These are phyloP conservation scores for Fusarium ambrosium DNA, from an alignment of 2,329 filamentous ascomycete genomes.

Conservation along the genomic window DNA sequence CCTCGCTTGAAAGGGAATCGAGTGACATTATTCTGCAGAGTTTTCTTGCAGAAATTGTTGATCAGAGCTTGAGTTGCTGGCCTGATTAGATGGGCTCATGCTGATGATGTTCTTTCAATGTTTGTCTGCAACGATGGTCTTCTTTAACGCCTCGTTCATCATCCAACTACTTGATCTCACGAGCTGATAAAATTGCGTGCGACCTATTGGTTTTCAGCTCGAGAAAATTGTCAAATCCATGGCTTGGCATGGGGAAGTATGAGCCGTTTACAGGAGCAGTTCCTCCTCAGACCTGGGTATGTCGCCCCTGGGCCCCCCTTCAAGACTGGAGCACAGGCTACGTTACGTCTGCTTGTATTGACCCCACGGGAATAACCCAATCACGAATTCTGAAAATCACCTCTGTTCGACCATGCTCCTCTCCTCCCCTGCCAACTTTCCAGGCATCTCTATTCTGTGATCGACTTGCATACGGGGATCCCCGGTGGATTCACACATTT, in stretches of 20 bases:
- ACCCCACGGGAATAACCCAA: slow-evolving; percentile 39
- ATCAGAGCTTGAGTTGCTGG: slow-evolving; percentile 4
- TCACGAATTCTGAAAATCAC: slow-evolving; percentile 15
- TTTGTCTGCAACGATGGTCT: slow-evolving; percentile 1
- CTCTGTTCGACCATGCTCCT: background rate
- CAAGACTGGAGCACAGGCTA: slow-evolving; percentile 15
- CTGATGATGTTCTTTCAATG: background rate
- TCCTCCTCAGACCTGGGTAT: background rate
- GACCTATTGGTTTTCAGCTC: slow-evolving; percentile 16
- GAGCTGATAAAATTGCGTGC: slow-evolving; percentile 23
- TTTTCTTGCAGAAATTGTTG: background rate
- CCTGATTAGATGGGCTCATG: background rate
- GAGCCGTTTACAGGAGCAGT: background rate
- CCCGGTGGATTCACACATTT: slow-evolving; percentile 17
- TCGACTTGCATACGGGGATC: slow-evolving; percentile 29
- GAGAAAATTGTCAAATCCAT: background rate
- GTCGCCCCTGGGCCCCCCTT: slow-evolving; percentile 9
- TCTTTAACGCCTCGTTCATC: slow-evolving; percentile 7
- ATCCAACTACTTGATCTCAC: slow-evolving; percentile 9
- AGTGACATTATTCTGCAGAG: slow-evolving; percentile 12
- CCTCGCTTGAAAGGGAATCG: background rate
- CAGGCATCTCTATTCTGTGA: slow-evolving; percentile 19
- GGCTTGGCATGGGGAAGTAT: background rate
- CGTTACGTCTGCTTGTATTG: slow-evolving; percentile 6
- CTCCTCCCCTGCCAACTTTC: slow-evolving; percentile 13